phyloP scores from a whole-genome alignment of 225 moss, liverwort and hornwort genomes.

The Thuidium tamariscinum region DNA sequence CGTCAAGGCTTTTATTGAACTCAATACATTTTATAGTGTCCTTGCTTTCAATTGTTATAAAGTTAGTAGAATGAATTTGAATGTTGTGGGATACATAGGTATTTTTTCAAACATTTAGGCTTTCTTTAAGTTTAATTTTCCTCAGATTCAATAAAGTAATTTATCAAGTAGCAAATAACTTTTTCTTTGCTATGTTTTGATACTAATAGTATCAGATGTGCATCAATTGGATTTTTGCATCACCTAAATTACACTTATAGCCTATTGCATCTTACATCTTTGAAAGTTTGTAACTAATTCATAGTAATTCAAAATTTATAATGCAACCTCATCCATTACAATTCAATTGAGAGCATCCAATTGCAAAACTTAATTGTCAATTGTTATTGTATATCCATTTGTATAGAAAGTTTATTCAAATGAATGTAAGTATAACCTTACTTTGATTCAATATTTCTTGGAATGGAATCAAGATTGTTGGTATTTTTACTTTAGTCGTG shows the following conservation, averaged over 20 bases:
- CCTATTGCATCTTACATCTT: neutral
- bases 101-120: too few relatives aligned
- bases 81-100: too few relatives aligned
- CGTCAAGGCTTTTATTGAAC: neutral
- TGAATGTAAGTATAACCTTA: neutral
- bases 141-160: too few relatives aligned
- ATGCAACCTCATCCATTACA: neutral
- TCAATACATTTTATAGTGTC: neutral
- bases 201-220: neutral
- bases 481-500: neutral
- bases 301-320: neutral
- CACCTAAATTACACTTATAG: neutral
- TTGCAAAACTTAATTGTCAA: neutral
- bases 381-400: neutral
- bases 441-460: neutral
- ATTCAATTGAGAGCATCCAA: neutral
- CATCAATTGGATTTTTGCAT: neutral
- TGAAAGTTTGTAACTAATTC: neutral
- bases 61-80: neutral
- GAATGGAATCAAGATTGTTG: neutral
- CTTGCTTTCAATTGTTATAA: neutral
- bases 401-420: accelerated
- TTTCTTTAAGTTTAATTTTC: too few relatives aligned
- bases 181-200: neutral
- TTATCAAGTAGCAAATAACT: too few relatives aligned